Evolutionary conservation across 2,329 filamentous ascomycete genomes (phyloP), one percentile per base, ranked within the genome.

Genomic region (Diplodia mutila): DNA sequence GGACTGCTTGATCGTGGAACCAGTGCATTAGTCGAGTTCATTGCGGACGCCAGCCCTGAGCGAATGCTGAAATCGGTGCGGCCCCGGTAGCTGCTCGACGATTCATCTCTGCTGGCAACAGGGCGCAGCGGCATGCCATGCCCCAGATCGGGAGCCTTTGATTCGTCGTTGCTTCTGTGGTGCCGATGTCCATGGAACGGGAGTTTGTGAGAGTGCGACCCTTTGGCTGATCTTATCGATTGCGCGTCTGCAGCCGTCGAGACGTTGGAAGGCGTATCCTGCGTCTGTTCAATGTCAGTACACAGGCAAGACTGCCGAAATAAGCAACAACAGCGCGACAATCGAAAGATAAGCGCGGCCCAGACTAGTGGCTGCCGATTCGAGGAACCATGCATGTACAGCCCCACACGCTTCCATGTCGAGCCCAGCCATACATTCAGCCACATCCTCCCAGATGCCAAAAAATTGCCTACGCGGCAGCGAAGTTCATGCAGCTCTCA

Each of bases 81-180:
- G 29, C 80, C 80, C 68, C 79, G 82, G 32, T 83, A 75, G 72
- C 82, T 87, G 72, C 82, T 80, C 25, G 85, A 80, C 18, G 90
- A 89, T 69, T 94, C 91, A 76, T 97, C 92, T 73, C 91, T 86
- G 76, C 90, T 94, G 67, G 89, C 85, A 14, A 87, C 85, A n/a
- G 92, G 91, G 69, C 91, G 87, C 72, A 91, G 83, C 72, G 88
- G 88, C 42, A 77, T 77, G 51, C 77, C 75, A 69, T 75, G 76
- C 64, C 75, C 77, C 18, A 78, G 74, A 68, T 76, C 76, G 9
- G 70, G 69, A 32, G 73, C 76, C 69, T 79, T 81, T 73, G 74
- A 82, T 67, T 89, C 87, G 71, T 89, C 87, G 73, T 86, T 88
- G 75, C 87, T 89, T 69, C 83, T 81, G 74, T 92, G 91, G 76